Evolutionary conservation across 345 rosid species (phyloP).

Genomic region (Geranium brycei): DNA sequence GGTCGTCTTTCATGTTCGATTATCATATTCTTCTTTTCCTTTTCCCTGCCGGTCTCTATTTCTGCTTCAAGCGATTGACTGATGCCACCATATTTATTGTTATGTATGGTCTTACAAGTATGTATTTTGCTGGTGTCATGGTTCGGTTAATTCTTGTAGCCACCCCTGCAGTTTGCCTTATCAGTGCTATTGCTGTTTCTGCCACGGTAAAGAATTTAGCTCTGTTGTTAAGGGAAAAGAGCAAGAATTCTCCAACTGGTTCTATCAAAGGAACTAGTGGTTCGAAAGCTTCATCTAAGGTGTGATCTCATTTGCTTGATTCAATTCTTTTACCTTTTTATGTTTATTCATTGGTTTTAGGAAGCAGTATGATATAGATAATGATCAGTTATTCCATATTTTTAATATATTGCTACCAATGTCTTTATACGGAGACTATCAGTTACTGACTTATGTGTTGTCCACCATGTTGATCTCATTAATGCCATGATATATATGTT

Average conservation of each 20-base stretch:
- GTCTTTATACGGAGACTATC: too few species aligned
- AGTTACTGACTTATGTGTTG: too few species aligned
- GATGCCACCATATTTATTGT: slow-evolving; percentile 95
- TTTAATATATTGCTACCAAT: too few species aligned
- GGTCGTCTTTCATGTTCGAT: slow-evolving; percentile 99
- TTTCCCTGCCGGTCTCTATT: slow-evolving; percentile 97
- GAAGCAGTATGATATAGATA: too few species aligned
- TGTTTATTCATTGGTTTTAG: too few species aligned
- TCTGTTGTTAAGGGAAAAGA: slow-evolving; percentile 50
- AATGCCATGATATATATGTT: too few species aligned
- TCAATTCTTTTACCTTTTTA: too few species aligned
- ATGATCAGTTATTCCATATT: too few species aligned
- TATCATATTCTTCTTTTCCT: slow-evolving; percentile 92
- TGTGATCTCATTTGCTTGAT: slow-evolving; percentile 17
- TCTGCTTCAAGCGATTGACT: slow-evolving; percentile 90
- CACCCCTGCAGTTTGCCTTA: slow-evolving; percentile 90
- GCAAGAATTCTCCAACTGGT: slow-evolving; percentile 47
- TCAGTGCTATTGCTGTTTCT: slow-evolving; percentile 95
- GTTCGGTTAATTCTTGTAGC: slow-evolving; percentile 96
- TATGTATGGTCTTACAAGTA: slow-evolving; percentile 98
- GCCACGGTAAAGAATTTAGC: slow-evolving; percentile 83
- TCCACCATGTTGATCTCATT: too few species aligned
- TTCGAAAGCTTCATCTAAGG: slow-evolving; percentile 77
- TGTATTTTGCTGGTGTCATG: slow-evolving; percentile 99
- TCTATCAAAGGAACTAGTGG: slow-evolving; percentile 58